Conservation (phyloP, 2,329 filamentous ascomycete species). For the Lomentospora prolificans region DNA sequence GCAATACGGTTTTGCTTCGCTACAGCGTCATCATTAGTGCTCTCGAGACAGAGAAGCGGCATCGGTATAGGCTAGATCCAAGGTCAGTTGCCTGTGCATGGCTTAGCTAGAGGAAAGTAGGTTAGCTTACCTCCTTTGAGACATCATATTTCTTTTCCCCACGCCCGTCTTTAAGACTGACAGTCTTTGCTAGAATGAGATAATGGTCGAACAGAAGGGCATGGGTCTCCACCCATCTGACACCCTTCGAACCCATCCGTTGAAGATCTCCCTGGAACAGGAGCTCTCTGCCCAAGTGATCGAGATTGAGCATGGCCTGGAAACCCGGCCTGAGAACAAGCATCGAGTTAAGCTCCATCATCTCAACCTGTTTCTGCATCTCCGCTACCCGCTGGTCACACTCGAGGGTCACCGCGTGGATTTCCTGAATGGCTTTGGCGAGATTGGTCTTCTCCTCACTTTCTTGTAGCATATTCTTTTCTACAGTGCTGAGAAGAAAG, state of each 20-base stretch:
- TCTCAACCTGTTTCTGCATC: conserved; percentile 79
- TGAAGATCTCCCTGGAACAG: conserved; percentile 85
- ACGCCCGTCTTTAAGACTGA: conserved; percentile 56
- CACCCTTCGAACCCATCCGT: conserved; percentile 76
- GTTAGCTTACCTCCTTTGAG: conserved; percentile 63
- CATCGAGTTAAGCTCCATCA: conserved; percentile 75
- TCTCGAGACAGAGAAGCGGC: conserved; percentile 88
- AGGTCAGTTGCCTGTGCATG: conserved; percentile 25
- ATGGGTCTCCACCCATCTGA: conserved; percentile 90
- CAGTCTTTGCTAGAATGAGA: conserved; percentile 79
- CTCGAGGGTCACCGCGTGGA: conserved; percentile 78
- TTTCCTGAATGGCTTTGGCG: conserved; percentile 77
- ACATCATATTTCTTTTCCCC: conserved; percentile 87
- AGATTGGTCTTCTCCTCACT: conserved; percentile 86
- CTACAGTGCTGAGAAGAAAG: conserved; percentile 70
- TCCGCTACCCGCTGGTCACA: conserved; percentile 90
- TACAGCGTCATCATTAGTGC: conserved; percentile 82
- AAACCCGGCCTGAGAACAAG: conserved; percentile 80
- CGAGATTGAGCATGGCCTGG: conserved; percentile 80
- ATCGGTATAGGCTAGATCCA: conserved; percentile 70
- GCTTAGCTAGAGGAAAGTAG: conserved; percentile 12
- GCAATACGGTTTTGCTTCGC: conserved; percentile 72
- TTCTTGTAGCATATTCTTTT: conserved; percentile 74
- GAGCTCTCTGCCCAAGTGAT: conserved; percentile 86
- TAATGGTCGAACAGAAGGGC: conserved; percentile 95